Base-by-base conservation (phyloP, 1,139 yeast genomes). In the Meyerozyma athensensis region DNA sequence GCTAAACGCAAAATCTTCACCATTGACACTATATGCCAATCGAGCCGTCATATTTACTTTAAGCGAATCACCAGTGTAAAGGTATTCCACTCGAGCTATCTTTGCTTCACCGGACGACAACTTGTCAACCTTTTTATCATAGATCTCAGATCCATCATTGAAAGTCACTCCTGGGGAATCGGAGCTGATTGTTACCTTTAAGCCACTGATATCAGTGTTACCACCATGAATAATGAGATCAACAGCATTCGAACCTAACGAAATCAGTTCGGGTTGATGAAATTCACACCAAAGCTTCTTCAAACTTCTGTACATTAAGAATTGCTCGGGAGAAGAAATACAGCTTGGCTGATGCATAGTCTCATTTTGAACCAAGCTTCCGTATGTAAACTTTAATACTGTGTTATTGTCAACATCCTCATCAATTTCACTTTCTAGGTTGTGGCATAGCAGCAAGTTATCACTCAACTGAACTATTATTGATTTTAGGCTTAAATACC, bases 1-100 rank as follows among this genome's bases (percentile, higher is more conserved):
- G 1, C 50, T 39, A 43, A 61, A 62, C n/a, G 40, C 46, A 38
- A 43, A 61, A 2, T 26, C 39, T 20, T 50, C 52, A 5, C 51
- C 59, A 39, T 44, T 40, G 6, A 48, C 42, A 7, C 41, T 43
- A 47, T 68, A 78, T 2, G 43, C 47, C 4, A 75, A 47, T 1
- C 45, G 48, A 0, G 71, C 66, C 19, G 58, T 53, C 19, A 67
- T 38, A 45, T 46, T 42, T 36, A 67, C 37, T 1, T 49, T 26
- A 39, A 63, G 63, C 31, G 50, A 50, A 8, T 61, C 69, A 19
- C 59, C 50, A 26, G 38, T 42, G 40, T 54, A 53, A 3, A 45
- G 45, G 36, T 56, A 61, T 10, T 28, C 13, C 12, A 28, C n/a
- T 8, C 20, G 32, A 16, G 18, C 12, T 8, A 7, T 28, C 10